These are phyloP conservation scores for Helichrysum umbraculigerum DNA, from an alignment of 129 eudicot species.

Conservation along the genomic window DNA sequence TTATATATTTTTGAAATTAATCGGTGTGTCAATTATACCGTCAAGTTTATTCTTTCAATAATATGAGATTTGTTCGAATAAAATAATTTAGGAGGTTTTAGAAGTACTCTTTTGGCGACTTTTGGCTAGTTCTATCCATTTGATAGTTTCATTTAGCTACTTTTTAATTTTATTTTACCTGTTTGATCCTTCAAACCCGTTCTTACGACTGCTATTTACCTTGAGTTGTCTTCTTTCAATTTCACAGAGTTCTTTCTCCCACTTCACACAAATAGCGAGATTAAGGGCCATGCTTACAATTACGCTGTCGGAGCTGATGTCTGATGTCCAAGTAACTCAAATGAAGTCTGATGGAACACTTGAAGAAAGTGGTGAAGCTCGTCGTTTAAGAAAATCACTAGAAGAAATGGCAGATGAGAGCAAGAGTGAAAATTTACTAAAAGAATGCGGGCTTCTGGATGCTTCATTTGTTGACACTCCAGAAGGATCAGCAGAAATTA, in stretches of 20 bases:
- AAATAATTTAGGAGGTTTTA: background rate
- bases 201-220: slow-evolving; percentile 19
- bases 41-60: too few relatives aligned
- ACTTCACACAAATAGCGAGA: slow-evolving; percentile 83
- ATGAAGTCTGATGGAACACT: slow-evolving; percentile 97
- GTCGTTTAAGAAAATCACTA: slow-evolving; percentile 84
- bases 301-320: slow-evolving; percentile 95
- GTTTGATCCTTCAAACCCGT: background rate
- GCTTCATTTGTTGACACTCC: slow-evolving; percentile 51
- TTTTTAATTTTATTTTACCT: background rate
- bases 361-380: slow-evolving; percentile 98
- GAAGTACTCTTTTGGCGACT: background rate
- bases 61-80: too few relatives aligned
- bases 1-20: background rate
- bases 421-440: slow-evolving; percentile 48
- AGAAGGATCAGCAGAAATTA: slow-evolving; percentile 56
- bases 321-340: slow-evolving; percentile 96
- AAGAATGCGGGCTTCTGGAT: slow-evolving; percentile 74
- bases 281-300: slow-evolving; percentile 92
- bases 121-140: background rate
- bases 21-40: background rate
- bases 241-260: slow-evolving; percentile 93
- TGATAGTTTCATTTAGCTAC: background rate
- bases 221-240: slow-evolving; percentile 6
- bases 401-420: slow-evolving; percentile 92